Evolutionary conservation across 257 asterid genomes (phyloP).

Genomic region (Linaria vulgaris): DNA sequence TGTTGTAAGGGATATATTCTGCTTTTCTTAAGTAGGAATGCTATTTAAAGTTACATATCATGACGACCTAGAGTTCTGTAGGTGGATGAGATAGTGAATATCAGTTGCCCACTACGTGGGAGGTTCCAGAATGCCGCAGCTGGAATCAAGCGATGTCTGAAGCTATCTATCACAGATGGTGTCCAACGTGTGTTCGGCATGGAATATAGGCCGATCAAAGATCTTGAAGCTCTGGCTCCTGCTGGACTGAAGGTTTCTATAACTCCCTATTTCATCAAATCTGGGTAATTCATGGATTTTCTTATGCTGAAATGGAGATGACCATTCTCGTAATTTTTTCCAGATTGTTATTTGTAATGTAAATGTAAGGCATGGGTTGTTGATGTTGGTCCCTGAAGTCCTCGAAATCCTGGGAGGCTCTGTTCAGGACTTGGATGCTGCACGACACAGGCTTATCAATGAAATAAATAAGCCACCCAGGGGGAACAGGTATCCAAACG

Average conservation of each 20-base stretch:
- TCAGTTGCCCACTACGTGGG: slow-evolving; percentile 72
- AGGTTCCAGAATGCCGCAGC: slow-evolving; percentile 76
- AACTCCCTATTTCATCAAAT: neutral
- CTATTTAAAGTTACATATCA: slow-evolving; percentile 18
- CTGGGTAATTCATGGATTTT: slow-evolving; percentile 22
- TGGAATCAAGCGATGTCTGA: slow-evolving; percentile 88
- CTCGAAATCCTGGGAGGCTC: slow-evolving; percentile 77
- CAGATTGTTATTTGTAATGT: slow-evolving; percentile 84
- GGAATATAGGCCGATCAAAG: slow-evolving; percentile 90
- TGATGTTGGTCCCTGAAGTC: slow-evolving; percentile 95
- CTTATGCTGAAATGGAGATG: slow-evolving; percentile 17
- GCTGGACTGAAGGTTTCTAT: slow-evolving; percentile 79
- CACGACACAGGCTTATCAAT: slow-evolving; percentile 71
- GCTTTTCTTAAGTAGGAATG: slow-evolving; percentile 13
- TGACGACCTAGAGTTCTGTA: slow-evolving; percentile 29
- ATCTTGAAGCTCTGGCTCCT: slow-evolving; percentile 67
- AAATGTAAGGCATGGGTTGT: slow-evolving; percentile 72
- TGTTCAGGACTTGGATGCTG: slow-evolving; percentile 83
- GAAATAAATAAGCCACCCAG: slow-evolving; percentile 96
- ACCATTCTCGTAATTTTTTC: neutral
- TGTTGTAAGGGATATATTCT: slow-evolving; percentile 1
- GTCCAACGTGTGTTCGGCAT: slow-evolving; percentile 88
- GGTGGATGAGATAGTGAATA: slow-evolving; percentile 96
- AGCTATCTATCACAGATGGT: slow-evolving; percentile 95
- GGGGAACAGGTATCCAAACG: slow-evolving; percentile 66